Conservation (phyloP, 371 early-diverging fungal genomes). For the Mortierella sp. region DNA sequence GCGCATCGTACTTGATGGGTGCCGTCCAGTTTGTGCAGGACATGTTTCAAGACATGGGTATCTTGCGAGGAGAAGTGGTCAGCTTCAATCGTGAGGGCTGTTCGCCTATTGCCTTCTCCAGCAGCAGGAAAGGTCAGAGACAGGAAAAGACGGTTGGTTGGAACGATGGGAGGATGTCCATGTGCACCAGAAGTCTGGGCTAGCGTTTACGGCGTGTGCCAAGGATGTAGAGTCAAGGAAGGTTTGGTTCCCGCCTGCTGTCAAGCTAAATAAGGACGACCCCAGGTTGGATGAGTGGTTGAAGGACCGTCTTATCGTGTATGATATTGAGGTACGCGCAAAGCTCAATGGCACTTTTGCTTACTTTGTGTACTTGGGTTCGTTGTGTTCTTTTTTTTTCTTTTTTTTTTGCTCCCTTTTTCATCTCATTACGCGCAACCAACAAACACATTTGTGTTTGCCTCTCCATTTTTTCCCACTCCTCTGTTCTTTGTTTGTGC, state of each 20-base stretch:
- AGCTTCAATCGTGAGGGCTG: neutral
- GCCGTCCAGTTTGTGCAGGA: neutral
- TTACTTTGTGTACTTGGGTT: neutral
- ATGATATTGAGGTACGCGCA: conserved; percentile 55
- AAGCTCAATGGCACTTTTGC: neutral
- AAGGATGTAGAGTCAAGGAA: conserved; percentile 36
- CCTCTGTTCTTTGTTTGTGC: too few species aligned
- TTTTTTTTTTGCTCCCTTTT: neutral
- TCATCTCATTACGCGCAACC: too few species aligned
- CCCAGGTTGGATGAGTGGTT: conserved; percentile 4
- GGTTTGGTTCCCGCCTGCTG: conserved; percentile 53
- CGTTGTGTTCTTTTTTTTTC: neutral
- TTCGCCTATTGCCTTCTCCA: conserved; percentile 3
- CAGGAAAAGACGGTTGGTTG: neutral
- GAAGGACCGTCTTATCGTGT: conserved; percentile 52
- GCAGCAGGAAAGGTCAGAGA: neutral
- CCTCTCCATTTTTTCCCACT: neutral
- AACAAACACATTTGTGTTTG: too few species aligned
- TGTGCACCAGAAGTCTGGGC: conserved; percentile 57
- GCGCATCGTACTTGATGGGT: neutral
- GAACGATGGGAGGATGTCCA: conserved; percentile 64
- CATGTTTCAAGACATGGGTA: neutral
- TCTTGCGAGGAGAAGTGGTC: neutral
- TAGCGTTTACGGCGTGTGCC: conserved; percentile 64
- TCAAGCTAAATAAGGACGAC: conserved; percentile 13